phyloP scores from a whole-genome alignment of 2,329 filamentous ascomycete genomes.

The Clonostachys rhizophaga region DNA sequence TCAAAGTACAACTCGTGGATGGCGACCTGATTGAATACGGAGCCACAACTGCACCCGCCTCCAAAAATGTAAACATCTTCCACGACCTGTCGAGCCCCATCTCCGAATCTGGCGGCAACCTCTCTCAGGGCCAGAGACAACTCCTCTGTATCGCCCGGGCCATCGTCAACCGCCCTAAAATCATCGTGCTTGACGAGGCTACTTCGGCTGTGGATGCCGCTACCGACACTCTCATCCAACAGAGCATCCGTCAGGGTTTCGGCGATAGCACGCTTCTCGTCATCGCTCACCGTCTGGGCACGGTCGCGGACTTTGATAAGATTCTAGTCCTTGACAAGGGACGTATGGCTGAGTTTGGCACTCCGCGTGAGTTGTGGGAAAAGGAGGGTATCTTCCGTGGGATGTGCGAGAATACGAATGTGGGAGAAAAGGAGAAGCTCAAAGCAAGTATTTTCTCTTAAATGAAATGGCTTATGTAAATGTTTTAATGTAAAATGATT shows the following conservation, averaged over 20 bases:
- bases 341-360: constrained; percentile 56
- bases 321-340: constrained; percentile 63
- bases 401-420: constrained; percentile 24
- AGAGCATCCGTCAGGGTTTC: constrained; percentile 62
- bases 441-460: neutral
- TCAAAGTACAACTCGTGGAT: constrained; percentile 47
- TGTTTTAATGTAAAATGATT: too few species aligned
- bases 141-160: constrained; percentile 63
- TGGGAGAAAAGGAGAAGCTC: neutral
- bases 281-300: constrained; percentile 65
- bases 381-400: constrained; percentile 43
- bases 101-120: constrained; percentile 58
- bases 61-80: neutral
- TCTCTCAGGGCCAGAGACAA: constrained; percentile 66
- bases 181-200: constrained; percentile 52
- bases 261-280: constrained; percentile 59
- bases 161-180: constrained; percentile 16
- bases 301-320: constrained; percentile 65
- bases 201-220: constrained; percentile 67
- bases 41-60: neutral
- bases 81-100: constrained; percentile 35
- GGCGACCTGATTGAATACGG: neutral
- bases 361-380: constrained; percentile 49
- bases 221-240: constrained; percentile 65
- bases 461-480: too few species aligned